These are phyloP conservation scores for Pholiota adiposa DNA, from an alignment of 1,284 basidiomycete genomes.

Conservation along the genomic window DNA sequence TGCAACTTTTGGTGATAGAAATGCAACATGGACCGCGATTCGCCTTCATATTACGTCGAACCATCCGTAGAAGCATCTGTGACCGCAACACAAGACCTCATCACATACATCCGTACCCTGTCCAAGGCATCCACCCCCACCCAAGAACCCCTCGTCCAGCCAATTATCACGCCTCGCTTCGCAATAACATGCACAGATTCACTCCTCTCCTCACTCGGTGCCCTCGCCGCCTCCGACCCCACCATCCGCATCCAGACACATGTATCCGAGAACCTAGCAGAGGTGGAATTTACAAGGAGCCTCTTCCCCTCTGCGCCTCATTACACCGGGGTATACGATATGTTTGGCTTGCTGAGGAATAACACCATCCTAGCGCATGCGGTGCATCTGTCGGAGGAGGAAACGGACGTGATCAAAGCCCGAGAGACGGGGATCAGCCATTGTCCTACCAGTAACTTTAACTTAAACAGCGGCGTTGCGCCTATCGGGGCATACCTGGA, in stretches of 20 bases:
- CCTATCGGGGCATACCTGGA: conserved; percentile 82
- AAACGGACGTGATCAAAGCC: conserved; percentile 74
- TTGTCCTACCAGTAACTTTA: conserved; percentile 93
- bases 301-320: conserved; percentile 66
- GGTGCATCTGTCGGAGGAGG: conserved; percentile 77
- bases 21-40: conserved; percentile 93
- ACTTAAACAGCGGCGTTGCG: conserved; percentile 85
- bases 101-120: conserved; percentile 69
- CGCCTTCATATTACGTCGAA: conserved; percentile 77
- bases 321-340: conserved; percentile 86
- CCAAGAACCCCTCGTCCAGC: conserved; percentile 71
- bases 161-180: conserved; percentile 93
- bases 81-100: conserved; percentile 63
- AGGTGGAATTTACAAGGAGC: conserved; percentile 70
- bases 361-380: conserved; percentile 93
- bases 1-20: conserved; percentile 62
- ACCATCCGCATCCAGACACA: conserved; percentile 89
- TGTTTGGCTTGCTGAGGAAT: conserved; percentile 71
- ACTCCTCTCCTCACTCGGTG: conserved; percentile 71
- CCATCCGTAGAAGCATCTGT: conserved; percentile 61
- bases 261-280: conserved; percentile 84
- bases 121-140: conserved; percentile 31
- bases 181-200: conserved; percentile 87
- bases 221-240: conserved; percentile 58
- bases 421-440: conserved; percentile 84